Evolutionary conservation across 257 asterid species (phyloP).

Genomic region (Solanum clarkiae): DNA sequence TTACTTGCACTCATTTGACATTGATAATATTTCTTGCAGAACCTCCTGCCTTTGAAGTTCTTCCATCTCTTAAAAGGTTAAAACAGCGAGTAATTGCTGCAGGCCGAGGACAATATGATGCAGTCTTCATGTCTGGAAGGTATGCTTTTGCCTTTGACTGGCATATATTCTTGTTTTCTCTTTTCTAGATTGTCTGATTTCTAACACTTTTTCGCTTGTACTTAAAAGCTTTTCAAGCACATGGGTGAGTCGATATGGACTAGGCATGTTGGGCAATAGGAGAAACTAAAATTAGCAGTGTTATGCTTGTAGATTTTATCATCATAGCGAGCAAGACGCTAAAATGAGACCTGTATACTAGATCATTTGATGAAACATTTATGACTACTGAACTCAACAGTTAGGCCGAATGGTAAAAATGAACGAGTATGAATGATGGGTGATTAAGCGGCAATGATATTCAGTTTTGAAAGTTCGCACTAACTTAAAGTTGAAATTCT

Average conservation of each 20-base stretch:
- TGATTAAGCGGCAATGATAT: not conserved
- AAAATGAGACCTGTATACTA: not conserved
- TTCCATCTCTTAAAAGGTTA: constrained; percentile 75
- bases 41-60: constrained; percentile 86
- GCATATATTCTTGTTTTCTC: not conserved
- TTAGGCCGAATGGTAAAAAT: not conserved
- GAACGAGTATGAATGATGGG: not conserved
- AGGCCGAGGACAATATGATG: constrained; percentile 77
- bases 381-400: not conserved
- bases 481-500: not conserved
- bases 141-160: constrained; percentile 6
- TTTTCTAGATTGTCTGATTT: not conserved
- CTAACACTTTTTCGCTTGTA: not conserved
- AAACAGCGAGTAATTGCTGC: constrained; percentile 76
- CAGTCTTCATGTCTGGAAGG: constrained; percentile 99
- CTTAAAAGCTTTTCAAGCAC: not conserved
- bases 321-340: not conserved
- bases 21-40: constrained; percentile 28
- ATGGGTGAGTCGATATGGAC: not conserved
- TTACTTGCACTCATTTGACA: not conserved
- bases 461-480: not conserved
- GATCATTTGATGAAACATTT: not conserved
- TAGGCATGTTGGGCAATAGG: not conserved
- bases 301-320: not conserved
- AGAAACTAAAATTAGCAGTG: not conserved